Conservation (phyloP, 106 monocot species). For the Alisma plantagoaquatica region DNA sequence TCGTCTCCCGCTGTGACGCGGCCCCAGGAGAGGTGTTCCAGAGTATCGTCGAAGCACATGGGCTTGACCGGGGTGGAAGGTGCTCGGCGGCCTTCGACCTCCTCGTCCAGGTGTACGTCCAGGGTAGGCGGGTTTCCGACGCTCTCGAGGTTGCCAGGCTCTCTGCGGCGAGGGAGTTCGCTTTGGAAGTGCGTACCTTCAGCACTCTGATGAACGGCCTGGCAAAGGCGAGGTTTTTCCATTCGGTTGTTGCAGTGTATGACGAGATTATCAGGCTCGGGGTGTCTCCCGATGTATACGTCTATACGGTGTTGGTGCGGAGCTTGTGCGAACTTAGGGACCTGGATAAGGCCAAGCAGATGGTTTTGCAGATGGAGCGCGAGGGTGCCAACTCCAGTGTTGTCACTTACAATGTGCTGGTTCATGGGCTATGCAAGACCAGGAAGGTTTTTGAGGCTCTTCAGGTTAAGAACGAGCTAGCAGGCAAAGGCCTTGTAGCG, state of each 20-base stretch:
- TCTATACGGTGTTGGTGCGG: slow-evolving; percentile 45
- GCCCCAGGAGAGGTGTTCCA: too few relatives aligned
- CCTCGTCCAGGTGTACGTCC: slow-evolving; percentile 34
- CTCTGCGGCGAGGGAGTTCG: slow-evolving; percentile 7
- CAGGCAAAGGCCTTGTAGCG: slow-evolving; percentile 33
- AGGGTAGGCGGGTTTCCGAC: slow-evolving; percentile 21
- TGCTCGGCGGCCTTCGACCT: slow-evolving; percentile 18
- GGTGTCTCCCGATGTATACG: slow-evolving; percentile 34
- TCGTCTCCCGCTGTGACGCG: too few relatives aligned
- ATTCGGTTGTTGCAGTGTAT: slow-evolving; percentile 33
- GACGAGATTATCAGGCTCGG: slow-evolving; percentile 20
- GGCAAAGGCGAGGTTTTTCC: slow-evolving; percentile 33
- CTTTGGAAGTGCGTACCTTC: slow-evolving; percentile 28
- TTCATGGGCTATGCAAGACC: slow-evolving; percentile 83
- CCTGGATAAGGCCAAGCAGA: slow-evolving; percentile 34
- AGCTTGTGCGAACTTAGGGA: slow-evolving; percentile 67
- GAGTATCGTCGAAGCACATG: too few relatives aligned
- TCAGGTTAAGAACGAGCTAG: slow-evolving; percentile 45
- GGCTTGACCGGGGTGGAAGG: too few relatives aligned
- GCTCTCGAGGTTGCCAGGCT: slow-evolving; percentile 25
- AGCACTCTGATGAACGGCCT: slow-evolving; percentile 51
- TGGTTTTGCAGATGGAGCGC: slow-evolving; percentile 36
- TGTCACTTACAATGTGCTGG: slow-evolving; percentile 58
- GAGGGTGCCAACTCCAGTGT: slow-evolving; percentile 25
- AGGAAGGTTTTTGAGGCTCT: slow-evolving; percentile 41